phyloP scores from a whole-genome alignment of 208 protist genomes.

The Porcisia hertigi region DNA sequence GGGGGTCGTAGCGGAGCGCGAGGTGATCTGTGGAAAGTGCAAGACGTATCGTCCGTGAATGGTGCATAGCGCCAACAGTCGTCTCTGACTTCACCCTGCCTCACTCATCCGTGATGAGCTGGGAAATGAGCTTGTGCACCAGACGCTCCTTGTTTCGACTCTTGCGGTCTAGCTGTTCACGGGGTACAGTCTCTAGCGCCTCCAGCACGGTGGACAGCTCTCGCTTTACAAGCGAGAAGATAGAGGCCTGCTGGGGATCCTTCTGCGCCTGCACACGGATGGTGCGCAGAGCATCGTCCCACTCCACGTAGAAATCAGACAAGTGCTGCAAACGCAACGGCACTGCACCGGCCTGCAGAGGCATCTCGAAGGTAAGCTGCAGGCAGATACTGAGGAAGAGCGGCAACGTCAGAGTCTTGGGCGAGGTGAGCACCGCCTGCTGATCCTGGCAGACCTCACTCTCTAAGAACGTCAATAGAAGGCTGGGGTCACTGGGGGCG shows the following conservation, averaged over 20 bases:
- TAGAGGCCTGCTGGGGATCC: slow-evolving; percentile 30
- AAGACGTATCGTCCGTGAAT: not conserved
- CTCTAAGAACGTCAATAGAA: slow-evolving; percentile 82
- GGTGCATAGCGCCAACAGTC: not conserved
- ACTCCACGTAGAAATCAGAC: slow-evolving; percentile 85
- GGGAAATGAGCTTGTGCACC: slow-evolving; percentile 59
- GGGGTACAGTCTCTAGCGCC: slow-evolving; percentile 48
- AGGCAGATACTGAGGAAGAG: slow-evolving; percentile 85
- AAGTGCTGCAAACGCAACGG: slow-evolving; percentile 73
- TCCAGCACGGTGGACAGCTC: slow-evolving; percentile 63
- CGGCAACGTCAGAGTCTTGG: slow-evolving; percentile 63
- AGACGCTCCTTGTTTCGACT: slow-evolving; percentile 75
- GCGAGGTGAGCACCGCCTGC: slow-evolving; percentile 48
- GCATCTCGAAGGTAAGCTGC: slow-evolving; percentile 81
- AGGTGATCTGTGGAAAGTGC: not conserved
- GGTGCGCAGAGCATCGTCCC: slow-evolving; percentile 79
- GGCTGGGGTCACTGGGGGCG: slow-evolving; percentile 70
- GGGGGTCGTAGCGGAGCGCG: too few relatives aligned
- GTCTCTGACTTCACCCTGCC: not conserved
- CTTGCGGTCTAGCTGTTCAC: slow-evolving; percentile 62
- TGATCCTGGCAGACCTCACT: slow-evolving; percentile 75
- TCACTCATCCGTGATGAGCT: slow-evolving; percentile 48
- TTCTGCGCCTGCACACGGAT: slow-evolving; percentile 60
- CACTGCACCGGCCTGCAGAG: slow-evolving; percentile 44
- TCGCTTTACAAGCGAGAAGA: slow-evolving; percentile 63